Base-by-base conservation (phyloP, 768 basidiomycete species). In the Galerina sulciceps region DNA sequence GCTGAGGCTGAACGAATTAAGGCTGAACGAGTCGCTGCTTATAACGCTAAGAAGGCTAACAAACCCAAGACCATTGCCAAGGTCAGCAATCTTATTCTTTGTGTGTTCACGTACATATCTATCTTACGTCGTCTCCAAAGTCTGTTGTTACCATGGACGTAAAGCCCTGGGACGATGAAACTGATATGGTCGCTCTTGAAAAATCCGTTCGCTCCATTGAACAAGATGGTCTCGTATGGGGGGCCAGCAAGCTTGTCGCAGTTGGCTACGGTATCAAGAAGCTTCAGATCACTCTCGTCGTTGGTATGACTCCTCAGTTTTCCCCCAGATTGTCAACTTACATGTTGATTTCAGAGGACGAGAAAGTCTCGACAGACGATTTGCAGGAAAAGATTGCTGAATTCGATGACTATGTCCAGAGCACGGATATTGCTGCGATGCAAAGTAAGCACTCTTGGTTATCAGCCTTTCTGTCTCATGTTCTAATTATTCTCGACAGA, bases 131-230 rank as follows among this genome's bases (percentile, higher is more conserved):
- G 23, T 42, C 31, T 44, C 23, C 46, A 17, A 74, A 98, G 94
- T 99, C 97, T 65, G 88, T 99, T 61, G 97, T 99, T 50, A 99
- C 96, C 46, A 79, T 99, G 66, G 96, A 99, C 66, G 95, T 99
- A 62, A 99, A 99, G 79, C 96, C 96, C 40, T 97, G 95, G 96
- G 96, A 99, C 73, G 96, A 99, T 71, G 95, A 97, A 81, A 99
- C 97, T 50, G 94, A 98, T 76, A 96, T 99, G 96, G 83, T 71
- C 43, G 91, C 80, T 50, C 81, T 99, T 66, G 96, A 99, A 76
- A 75, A 80, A 14, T 69, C 83, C 41, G 96, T 99, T 54, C 88
- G 97, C 59, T 87, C 93, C 18, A 87, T 99, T 67, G 85, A 92
- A 75, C 79, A 85, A 79, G 89, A 91, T 40, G 97, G 97, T 70